Evolutionary conservation across 768 basidiomycete species (phyloP), one percentile per base, ranked within the genome.

Genomic region (Boletus reticulatus): DNA sequence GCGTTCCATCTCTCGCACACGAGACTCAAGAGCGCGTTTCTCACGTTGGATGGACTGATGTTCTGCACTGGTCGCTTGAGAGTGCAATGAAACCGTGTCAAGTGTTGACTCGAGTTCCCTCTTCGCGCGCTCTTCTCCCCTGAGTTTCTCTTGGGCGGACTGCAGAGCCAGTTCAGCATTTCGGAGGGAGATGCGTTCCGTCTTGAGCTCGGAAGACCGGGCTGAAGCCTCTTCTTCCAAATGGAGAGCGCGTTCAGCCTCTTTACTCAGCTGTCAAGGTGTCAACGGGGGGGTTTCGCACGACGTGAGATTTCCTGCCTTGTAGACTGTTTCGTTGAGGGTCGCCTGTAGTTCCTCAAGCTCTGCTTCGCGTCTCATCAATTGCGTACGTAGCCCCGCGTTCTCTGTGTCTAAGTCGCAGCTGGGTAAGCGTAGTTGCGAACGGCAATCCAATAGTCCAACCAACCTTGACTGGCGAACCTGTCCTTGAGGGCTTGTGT

Each of bases 1-100:
- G 45, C 61, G 71, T 63, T 88, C 79, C 41, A 88, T 73, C 62
- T 88, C 84, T 41, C 77, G 79, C 32, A 88, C 75, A 16, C 84
- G 80, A 27, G 72, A 71, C 56, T 87, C 83, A 13, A 87, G 77
- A 8, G 69, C 75, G 34, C 66, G 56, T 59, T 88, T 88, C 55
- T 88, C 87, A 50, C 75, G 76, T 64, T 84, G 78, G 29, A 86
- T 67, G 55, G 80, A 80, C n/a, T 64, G 64, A 12, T 72, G 68
- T 32, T 75, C 77, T 39, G 73, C 55, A 38, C 71, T 73, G 29
- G 79, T 75, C 11, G 75, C 68, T 56, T 83, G 76, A 3, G 82
- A 83, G n/a, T 77, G 75, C 48, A 76, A 73, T 4, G 84, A 83
- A 41, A 86, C 59, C 11, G 76, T 74, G 48, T 84, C 81, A 17